These are phyloP conservation scores for Dalbergia oliveri DNA, from an alignment of 306 rosid species.

Conservation along the genomic window DNA sequence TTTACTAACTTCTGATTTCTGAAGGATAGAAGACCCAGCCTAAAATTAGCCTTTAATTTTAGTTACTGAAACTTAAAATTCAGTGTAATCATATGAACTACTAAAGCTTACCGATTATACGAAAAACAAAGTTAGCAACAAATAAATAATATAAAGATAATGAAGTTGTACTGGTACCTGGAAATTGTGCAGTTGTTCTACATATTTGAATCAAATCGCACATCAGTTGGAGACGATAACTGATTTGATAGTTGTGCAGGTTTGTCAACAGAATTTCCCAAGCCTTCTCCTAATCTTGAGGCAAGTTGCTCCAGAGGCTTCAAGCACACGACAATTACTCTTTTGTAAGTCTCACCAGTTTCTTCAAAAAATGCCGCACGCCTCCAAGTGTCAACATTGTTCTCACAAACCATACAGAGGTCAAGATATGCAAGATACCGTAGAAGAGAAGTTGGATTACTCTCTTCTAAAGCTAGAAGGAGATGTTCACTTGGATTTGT, in stretches of 20 bases:
- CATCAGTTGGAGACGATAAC: slow-evolving; percentile 72
- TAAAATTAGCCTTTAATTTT: background rate
- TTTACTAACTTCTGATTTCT: background rate
- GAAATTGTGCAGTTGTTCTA: slow-evolving; percentile 68
- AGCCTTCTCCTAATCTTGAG: slow-evolving; percentile 65
- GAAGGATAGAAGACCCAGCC: background rate
- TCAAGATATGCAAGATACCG: slow-evolving; percentile 96
- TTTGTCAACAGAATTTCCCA: slow-evolving; percentile 64
- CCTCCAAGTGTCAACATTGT: slow-evolving; percentile 91
- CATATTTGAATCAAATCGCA: slow-evolving; percentile 58
- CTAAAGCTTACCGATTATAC: slow-evolving; percentile 13
- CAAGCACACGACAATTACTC: slow-evolving; percentile 84
- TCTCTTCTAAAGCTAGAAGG: slow-evolving; percentile 92
- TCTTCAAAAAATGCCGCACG: slow-evolving; percentile 98
- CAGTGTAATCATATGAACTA: background rate
- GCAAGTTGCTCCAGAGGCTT: slow-evolving; percentile 86
- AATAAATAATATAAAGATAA: slow-evolving; percentile 26
- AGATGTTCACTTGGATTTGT: slow-evolving; percentile 95
- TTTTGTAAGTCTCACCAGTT: slow-evolving; percentile 90
- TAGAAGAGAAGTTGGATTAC: slow-evolving; percentile 79
- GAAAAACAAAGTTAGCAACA: background rate
- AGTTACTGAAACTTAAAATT: slow-evolving; percentile 26
- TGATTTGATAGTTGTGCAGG: slow-evolving; percentile 72
- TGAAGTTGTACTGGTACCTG: slow-evolving; percentile 63
- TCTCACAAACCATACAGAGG: slow-evolving; percentile 93